Evolutionary conservation across 2,329 filamentous ascomycete genomes (phyloP).

Genomic region (Cladosporium sp.): DNA sequence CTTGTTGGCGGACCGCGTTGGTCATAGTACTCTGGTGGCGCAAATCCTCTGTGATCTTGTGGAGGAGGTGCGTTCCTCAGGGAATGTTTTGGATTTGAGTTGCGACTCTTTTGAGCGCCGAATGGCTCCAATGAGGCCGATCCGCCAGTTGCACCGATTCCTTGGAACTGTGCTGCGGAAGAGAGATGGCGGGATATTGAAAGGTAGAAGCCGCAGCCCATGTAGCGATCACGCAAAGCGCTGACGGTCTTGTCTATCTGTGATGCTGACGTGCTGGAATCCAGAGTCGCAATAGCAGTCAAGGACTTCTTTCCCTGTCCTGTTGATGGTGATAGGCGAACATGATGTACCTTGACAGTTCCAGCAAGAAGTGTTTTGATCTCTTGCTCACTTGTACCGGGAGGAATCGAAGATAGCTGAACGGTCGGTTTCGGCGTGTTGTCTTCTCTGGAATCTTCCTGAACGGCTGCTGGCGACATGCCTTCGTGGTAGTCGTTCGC

Average conservation of each 20-base stretch:
- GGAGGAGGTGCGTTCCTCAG: slow-evolving; percentile 48
- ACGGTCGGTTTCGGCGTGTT: slow-evolving; percentile 53
- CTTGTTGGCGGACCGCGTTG: slow-evolving; percentile 57
- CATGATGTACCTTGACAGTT: slow-evolving; percentile 30
- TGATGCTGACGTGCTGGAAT: slow-evolving; percentile 75
- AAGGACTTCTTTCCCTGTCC: slow-evolving; percentile 65
- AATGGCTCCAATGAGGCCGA: slow-evolving; percentile 30
- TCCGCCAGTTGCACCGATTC: not conserved
- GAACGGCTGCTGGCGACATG: slow-evolving; percentile 8
- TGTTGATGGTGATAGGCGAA: slow-evolving; percentile 26
- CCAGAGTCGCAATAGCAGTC: slow-evolving; percentile 77
- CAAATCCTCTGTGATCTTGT: slow-evolving; percentile 62
- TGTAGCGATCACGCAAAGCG: slow-evolving; percentile 75
- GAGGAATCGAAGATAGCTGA: slow-evolving; percentile 56
- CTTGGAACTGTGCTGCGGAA: slow-evolving; percentile 51
- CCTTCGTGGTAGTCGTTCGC: not conserved
- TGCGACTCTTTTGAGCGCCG: slow-evolving; percentile 30
- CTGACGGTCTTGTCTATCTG: slow-evolving; percentile 82
- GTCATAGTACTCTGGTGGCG: slow-evolving; percentile 73
- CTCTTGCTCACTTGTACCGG: slow-evolving; percentile 57
- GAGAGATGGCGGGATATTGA: slow-evolving; percentile 80
- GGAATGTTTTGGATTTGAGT: slow-evolving; percentile 35
- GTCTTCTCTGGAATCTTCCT: slow-evolving; percentile 43
- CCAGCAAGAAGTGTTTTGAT: slow-evolving; percentile 53
- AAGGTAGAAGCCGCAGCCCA: slow-evolving; percentile 82